Base-by-base conservation (phyloP, 352 stramenopile genomes). In the Phytophthora tubulina region DNA sequence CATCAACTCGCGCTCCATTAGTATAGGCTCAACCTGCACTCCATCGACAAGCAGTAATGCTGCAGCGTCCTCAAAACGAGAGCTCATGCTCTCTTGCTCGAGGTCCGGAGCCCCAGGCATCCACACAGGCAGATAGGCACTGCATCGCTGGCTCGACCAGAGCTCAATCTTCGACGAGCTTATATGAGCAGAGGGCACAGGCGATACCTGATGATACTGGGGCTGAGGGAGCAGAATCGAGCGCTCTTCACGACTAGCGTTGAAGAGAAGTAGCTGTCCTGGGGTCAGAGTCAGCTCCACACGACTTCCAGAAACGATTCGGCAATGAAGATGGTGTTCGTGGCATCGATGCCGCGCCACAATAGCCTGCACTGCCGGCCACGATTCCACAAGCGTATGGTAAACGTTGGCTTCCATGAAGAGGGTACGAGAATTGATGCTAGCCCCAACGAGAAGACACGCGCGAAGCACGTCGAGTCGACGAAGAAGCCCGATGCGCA, bases 321-420 rank as follows among this genome's bases (percentile, higher is more conserved):
- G 72, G 27, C 77, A 88, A 46, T 84, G 81, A 55, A 93, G 44
- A 17, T 56, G 53, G 33, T 93, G 81, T 54, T 93, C 86, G 9
- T 69, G 78, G 50, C 80, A 90, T 7, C 71, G 68, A 70, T 76
- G 58, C 1, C 73, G 73, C 31, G 79, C 57, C 10, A 79, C 67
- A 14, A 75, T 57, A 0, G 33, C 31, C 48, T 75, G 67, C 3
- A 91, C 72, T 10, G 50, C 42, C 1, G 48, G 42, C 86, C 86
- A 94, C 7, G 46, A 63, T 4, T 86, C 74, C 3, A 75, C 70
- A 21, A 94, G 56, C 17, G 72, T 46, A 2, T 73, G 73, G 38
- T 88, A 91, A 42, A 87, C 79, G 14, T 46, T 73, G 33, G 79
- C 80, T 48, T 94, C 85, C 75, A 94, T 90, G 55, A 89, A 94